Conservation (phyloP, 371 early-diverging fungal genomes). For the Mucor mucedo region DNA sequence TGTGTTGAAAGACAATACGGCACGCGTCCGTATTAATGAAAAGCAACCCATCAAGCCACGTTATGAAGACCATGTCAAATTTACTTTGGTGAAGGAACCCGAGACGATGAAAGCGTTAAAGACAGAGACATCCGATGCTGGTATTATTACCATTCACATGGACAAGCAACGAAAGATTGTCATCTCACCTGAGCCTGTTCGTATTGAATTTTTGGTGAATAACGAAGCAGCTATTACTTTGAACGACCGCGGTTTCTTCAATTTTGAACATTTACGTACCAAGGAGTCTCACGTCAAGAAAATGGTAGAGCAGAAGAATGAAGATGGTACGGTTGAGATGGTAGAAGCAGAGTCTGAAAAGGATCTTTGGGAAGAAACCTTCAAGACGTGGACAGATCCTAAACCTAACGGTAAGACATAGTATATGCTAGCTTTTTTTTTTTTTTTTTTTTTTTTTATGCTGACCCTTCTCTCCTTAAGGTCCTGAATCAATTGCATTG, state of each 20-base stretch:
- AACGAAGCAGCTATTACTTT: constrained; percentile 69
- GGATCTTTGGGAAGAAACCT: constrained; percentile 88
- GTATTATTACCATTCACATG: constrained; percentile 27
- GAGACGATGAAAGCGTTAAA: constrained; percentile 29
- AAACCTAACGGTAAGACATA: constrained; percentile 74
- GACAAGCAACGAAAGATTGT: constrained; percentile 47
- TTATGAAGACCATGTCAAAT: constrained; percentile 71
- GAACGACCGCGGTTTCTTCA: constrained; percentile 84
- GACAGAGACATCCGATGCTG: constrained; percentile 17
- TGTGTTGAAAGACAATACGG: constrained; percentile 62
- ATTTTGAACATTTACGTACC: constrained; percentile 82
- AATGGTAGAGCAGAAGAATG: constrained; percentile 48
- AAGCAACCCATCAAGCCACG: constrained; percentile 69
- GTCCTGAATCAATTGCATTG: constrained; percentile 87
- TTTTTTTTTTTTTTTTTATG: background rate
- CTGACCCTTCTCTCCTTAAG: background rate
- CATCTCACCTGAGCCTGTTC: constrained; percentile 65
- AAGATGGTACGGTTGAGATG: constrained; percentile 41
- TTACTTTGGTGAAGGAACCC: constrained; percentile 60
- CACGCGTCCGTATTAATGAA: constrained; percentile 76
- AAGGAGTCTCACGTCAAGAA: constrained; percentile 61
- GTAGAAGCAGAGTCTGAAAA: constrained; percentile 60
- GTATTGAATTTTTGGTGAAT: constrained; percentile 68
- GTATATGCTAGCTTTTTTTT: background rate
- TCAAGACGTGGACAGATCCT: constrained; percentile 84